Evolutionary conservation across 106 monocot genomes (phyloP).

Genomic region (Posidonia australis): DNA sequence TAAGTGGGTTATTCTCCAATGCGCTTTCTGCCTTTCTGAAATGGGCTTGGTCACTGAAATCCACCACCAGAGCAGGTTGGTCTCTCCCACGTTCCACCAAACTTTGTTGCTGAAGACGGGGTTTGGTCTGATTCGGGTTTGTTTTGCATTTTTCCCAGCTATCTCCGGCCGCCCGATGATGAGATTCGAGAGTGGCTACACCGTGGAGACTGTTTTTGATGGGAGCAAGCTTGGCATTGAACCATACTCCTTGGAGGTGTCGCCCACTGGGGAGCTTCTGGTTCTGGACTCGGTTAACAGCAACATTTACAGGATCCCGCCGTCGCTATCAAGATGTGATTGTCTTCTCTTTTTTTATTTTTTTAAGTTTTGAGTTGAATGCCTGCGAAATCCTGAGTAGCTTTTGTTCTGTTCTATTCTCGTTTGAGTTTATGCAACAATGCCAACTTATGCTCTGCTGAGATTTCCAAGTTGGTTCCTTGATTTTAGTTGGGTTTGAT

Average conservation of each 20-base stretch:
- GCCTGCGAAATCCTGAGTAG: background rate
- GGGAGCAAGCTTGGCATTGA: conserved; percentile 99
- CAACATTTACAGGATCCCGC: conserved; percentile 73
- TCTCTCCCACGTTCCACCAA: background rate
- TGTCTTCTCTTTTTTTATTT: conserved; percentile 3
- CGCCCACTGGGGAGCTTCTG: conserved; percentile 63
- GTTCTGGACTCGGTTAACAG: conserved; percentile 86
- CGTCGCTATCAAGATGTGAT: conserved; percentile 80
- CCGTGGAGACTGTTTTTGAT: conserved; percentile 94
- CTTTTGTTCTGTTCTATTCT: too few relatives aligned
- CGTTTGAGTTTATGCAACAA: background rate
- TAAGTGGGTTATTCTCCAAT: conserved; percentile 64
- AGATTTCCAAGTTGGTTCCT: too few relatives aligned
- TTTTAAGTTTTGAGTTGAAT: background rate
- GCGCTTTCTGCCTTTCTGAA: conserved; percentile 42
- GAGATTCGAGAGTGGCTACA: conserved; percentile 92
- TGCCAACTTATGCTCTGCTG: background rate
- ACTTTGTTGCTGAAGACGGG: background rate
- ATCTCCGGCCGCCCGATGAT: conserved; percentile 53
- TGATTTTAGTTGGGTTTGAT: too few relatives aligned
- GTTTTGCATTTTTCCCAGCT: conserved; percentile 14
- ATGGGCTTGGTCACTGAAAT: conserved; percentile 64
- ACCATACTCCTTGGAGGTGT: conserved; percentile 66
- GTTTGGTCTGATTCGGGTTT: conserved; percentile 6
- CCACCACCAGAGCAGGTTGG: conserved; percentile 59